Base-by-base conservation (phyloP, 2,329 filamentous ascomycete genomes). In the Mycocentrospora acerina region DNA sequence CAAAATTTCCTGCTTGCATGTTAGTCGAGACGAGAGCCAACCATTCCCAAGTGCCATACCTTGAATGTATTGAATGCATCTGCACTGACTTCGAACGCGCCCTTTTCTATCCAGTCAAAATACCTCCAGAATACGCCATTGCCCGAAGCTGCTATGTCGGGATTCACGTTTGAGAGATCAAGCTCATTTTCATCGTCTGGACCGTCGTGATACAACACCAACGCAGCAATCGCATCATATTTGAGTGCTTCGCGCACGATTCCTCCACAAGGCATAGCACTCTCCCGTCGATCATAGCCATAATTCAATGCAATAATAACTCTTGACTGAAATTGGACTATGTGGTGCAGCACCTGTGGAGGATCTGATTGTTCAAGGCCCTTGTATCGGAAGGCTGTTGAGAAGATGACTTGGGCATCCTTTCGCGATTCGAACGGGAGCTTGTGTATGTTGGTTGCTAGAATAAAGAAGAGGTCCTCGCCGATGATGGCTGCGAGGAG, bases 41-140 rank as follows among this genome's bases (percentile, higher is more conserved):
- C 12, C 16, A 13, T 13, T 11, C 14, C 27, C n/a, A 16, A 16
- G 3, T 16, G 13, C 14, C 51, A 14, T 78, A 95, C 88, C 66
- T 91, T 81, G 70, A 98, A 98, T 4, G 91, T 97, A 42, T 90
- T 95, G 67, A 98, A 98, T 1, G 93, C 91, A 74, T 98, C 93
- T 22, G 93, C 91, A 57, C 90, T 90, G 51, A 97, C 88, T 73
- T 98, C 93, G 60, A 98, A 98, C 19, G 87, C 90, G 55, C 90
- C 89, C 70, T 89, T 89, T 71, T 97, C 90, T 58, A 98, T 95
- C 89, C 91, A 98, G 46, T 86, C 82, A 62, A 98, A 97, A 71
- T 97, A 97, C 31, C 81, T 85, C 93, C 93, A 98, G 66, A 98
- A 96, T 2, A 96, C 82, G 3, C 91, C 91, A 29, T 82, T 79